Conservation (phyloP, 305 asterid genomes). For the Petunia hybrid region DNA sequence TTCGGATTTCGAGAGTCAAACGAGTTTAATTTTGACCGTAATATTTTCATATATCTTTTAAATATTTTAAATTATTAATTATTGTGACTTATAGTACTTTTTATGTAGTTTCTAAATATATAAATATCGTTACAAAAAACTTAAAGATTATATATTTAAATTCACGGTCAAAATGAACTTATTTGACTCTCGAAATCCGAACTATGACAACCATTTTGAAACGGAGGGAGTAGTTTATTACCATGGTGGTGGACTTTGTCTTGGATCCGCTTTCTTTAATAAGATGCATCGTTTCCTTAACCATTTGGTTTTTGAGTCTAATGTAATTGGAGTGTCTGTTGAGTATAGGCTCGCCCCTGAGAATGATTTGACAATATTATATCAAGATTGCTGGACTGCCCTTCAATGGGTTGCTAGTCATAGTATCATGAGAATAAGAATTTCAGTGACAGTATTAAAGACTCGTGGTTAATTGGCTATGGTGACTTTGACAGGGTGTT, state of each 20-base stretch:
- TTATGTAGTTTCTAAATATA: too few relatives aligned
- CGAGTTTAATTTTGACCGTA: too few relatives aligned
- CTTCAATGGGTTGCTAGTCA: slow-evolving; percentile 45
- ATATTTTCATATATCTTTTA: too few relatives aligned
- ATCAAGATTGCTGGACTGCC: slow-evolving; percentile 42
- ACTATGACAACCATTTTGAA: too few relatives aligned
- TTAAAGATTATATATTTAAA: too few relatives aligned
- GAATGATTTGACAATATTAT: slow-evolving; percentile 34
- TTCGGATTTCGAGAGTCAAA: too few relatives aligned
- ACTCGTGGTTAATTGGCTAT: slow-evolving; percentile 35
- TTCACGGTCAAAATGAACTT: too few relatives aligned
- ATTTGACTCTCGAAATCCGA: too few relatives aligned
- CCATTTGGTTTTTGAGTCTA: slow-evolving; percentile 25
- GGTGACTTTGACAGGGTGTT: slow-evolving; percentile 29
- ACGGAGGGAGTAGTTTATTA: too few relatives aligned
- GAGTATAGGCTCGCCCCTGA: slow-evolving; percentile 45
- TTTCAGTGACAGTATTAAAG: neutral
- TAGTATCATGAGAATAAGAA: neutral
- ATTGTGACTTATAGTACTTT: too few relatives aligned
- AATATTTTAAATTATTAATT: too few relatives aligned
- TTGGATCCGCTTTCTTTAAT: slow-evolving; percentile 56
- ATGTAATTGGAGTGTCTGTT: slow-evolving; percentile 32
- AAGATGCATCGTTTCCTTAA: slow-evolving; percentile 32
- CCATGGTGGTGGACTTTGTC: slow-evolving; percentile 66
- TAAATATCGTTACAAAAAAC: too few relatives aligned